A percentile compares a stretch with the other conserved stretches of the same genome.
Conservation (phyloP, 139 green algal species). For the Axilococcus clingmanii region DNA sequence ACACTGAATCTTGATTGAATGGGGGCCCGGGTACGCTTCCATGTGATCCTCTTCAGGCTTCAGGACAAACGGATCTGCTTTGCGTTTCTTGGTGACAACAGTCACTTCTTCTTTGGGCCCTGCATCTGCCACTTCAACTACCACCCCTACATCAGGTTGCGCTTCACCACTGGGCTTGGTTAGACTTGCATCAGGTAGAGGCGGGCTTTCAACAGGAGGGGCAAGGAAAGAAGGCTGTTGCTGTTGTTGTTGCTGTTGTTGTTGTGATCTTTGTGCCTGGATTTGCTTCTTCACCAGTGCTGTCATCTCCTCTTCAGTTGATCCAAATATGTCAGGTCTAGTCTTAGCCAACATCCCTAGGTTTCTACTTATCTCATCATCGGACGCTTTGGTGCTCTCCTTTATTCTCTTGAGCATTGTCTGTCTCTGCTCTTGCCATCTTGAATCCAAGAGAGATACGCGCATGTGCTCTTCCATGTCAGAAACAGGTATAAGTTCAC, state of each 20-base stretch:
- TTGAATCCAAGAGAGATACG: constrained; percentile 80
- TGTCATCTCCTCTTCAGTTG: constrained; percentile 74
- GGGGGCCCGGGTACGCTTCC: constrained; percentile 26
- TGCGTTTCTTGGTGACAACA: too few species aligned
- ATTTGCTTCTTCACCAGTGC: constrained; percentile 57
- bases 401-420: constrained; percentile 86
- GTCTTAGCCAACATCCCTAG: constrained; percentile 71
- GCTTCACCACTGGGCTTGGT: constrained; percentile 8
- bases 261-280: too few species aligned
- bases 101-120: neutral
- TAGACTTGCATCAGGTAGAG: too few species aligned
- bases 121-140: neutral
- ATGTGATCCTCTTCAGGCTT: constrained; percentile 72
- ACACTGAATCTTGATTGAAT: constrained; percentile 45
- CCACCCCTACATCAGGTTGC: neutral
- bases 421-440: constrained; percentile 88
- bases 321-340: constrained; percentile 93
- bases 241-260: too few species aligned
- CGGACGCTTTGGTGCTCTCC: constrained; percentile 59
- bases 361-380: constrained; percentile 94
- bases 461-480: constrained; percentile 90
- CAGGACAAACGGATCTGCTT: too few species aligned
- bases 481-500: constrained; percentile 60
- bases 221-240: neutral
- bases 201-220: constrained; percentile 4